Evolutionary conservation across 345 rosid genomes (phyloP).

Genomic region (Microcos paniculata): DNA sequence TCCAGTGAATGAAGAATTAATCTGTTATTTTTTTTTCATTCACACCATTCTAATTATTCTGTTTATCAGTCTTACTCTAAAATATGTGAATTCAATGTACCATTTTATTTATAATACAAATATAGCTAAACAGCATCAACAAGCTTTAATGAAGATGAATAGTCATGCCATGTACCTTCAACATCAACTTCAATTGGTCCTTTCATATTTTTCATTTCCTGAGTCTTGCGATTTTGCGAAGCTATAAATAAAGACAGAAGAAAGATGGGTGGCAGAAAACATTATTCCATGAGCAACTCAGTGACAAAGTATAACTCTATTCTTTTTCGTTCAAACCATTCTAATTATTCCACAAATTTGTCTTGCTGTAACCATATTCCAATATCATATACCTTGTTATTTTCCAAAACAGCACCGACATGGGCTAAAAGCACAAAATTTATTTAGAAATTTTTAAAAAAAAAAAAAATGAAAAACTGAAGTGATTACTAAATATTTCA

Average conservation of each 20-base stretch:
- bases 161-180: background rate
- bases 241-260: background rate
- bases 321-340: no score
- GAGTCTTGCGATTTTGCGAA: background rate
- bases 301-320: no score
- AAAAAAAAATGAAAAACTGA: background rate
- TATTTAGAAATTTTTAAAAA: background rate
- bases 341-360: no score
- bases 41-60: conserved; percentile 1
- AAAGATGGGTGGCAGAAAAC: background rate
- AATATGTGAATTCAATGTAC: background rate
- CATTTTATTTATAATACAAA: no score
- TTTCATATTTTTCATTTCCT: background rate
- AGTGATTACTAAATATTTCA: background rate
- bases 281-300: no score
- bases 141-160: background rate
- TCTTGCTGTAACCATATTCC: no score
- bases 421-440: background rate
- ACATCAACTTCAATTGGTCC: conserved; percentile 13
- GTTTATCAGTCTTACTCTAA: background rate
- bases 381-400: no score
- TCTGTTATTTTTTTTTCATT: background rate
- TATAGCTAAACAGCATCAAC: background rate
- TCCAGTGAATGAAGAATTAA: background rate
- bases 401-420: conserved; percentile 1